A percentile compares a stretch with the other conserved stretches of the same genome.
These are phyloP conservation scores for Fusarium tricinctum DNA, from an alignment of 2,329 filamentous ascomycete genomes.

Conservation along the genomic window DNA sequence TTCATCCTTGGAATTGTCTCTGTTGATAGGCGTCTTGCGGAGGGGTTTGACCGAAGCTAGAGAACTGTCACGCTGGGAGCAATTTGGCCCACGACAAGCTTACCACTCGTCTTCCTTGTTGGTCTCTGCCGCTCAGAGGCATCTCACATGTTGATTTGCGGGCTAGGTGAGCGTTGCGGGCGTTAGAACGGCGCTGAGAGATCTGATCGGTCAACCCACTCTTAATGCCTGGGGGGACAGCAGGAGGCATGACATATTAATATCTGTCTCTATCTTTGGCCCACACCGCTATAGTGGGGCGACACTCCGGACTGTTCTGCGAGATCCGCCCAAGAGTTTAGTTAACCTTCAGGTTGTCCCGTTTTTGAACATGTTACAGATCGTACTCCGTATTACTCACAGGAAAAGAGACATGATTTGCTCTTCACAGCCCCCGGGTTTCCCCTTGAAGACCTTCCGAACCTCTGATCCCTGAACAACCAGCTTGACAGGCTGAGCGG, in stretches of 20 bases:
- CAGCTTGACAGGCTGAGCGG: constrained; percentile 13
- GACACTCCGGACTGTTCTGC: constrained; percentile 26
- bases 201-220: constrained; percentile 49
- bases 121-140: constrained; percentile 28
- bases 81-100: constrained; percentile 26
- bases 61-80: constrained; percentile 26
- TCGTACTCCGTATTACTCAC: constrained; percentile 16
- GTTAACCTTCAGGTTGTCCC: constrained; percentile 3
- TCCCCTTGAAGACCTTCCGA: constrained; percentile 35
- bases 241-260: constrained; percentile 49
- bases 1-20: constrained; percentile 8
- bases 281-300: constrained; percentile 49
- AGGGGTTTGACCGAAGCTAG: constrained; percentile 34
- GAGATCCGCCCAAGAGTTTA: constrained; percentile 23
- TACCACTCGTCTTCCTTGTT: constrained; percentile 31
- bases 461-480: constrained; percentile 15
- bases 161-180: constrained; percentile 42
- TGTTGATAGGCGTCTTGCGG: constrained; percentile 9
- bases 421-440: constrained; percentile 27
- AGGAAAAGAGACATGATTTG: constrained; percentile 10
- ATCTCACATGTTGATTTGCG: constrained; percentile 38
- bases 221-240: constrained; percentile 30
- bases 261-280: constrained; percentile 50
- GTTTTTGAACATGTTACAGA: constrained; percentile 29
- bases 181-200: constrained; percentile 43